Evolutionary conservation across 768 basidiomycete species (phyloP).

Genomic region (Psilocybe cyanescens): DNA sequence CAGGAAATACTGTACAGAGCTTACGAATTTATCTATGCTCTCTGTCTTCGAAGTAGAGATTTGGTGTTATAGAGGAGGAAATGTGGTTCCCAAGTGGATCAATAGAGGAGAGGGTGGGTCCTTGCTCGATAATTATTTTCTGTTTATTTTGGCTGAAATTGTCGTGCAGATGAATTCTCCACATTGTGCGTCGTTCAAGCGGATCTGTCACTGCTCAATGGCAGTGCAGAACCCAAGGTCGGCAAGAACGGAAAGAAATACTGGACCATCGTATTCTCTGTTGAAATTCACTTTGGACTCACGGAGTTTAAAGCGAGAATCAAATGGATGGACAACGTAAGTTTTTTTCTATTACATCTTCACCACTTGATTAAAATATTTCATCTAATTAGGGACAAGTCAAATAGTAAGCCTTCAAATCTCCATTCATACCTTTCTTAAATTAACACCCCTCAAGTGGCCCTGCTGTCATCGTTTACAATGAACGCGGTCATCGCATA

Average conservation of each 20-base stretch:
- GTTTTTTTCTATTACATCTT: conserved; percentile 27
- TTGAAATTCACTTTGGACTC: conserved; percentile 82
- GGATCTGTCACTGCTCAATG: conserved; percentile 71
- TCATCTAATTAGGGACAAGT: conserved; percentile 54
- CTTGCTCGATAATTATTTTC: neutral
- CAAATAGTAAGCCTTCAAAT: conserved; percentile 60
- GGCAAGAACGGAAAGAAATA: conserved; percentile 71
- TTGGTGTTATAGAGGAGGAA: conserved; percentile 84
- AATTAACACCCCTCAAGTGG: conserved; percentile 47
- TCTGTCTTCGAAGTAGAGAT: conserved; percentile 85
- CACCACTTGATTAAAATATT: conserved; percentile 1
- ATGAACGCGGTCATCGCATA: conserved; percentile 73
- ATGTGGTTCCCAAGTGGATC: conserved; percentile 75
- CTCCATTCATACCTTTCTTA: neutral
- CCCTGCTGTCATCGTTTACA: conserved; percentile 81
- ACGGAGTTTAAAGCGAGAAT: conserved; percentile 85
- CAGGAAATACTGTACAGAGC: conserved; percentile 81
- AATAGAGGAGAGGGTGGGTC: conserved; percentile 56
- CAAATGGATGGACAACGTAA: conserved; percentile 80
- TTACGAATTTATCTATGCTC: conserved; percentile 74
- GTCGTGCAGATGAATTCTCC: conserved; percentile 62
- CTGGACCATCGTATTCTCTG: conserved; percentile 85
- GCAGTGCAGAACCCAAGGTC: conserved; percentile 70
- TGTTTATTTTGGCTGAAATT: neutral
- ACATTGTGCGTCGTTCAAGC: conserved; percentile 81